Conservation (phyloP, 2,329 filamentous ascomycete genomes). For the Orbilia ellipsospora region DNA sequence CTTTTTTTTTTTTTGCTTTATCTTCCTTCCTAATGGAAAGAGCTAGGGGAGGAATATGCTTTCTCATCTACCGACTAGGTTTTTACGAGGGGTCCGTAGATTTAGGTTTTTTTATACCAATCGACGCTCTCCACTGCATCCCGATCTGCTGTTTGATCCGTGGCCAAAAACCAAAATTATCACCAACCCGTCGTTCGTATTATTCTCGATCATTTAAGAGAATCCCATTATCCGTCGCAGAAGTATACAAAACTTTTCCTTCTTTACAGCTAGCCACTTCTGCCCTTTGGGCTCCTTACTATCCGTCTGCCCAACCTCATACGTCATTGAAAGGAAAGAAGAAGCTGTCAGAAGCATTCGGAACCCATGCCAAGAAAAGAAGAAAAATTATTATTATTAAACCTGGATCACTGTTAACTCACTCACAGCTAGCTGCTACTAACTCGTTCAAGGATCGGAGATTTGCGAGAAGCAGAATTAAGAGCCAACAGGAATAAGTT, state of each 20-base stretch:
- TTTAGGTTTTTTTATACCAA: constrained; percentile 4
- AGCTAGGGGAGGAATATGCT: neutral
- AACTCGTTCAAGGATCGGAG: too few species aligned
- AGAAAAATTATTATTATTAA: too few species aligned
- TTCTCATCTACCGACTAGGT: neutral
- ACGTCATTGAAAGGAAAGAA: too few species aligned
- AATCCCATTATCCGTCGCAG: neutral
- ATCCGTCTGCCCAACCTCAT: too few species aligned
- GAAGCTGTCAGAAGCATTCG: too few species aligned
- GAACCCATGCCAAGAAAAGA: too few species aligned
- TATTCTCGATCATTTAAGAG: neutral
- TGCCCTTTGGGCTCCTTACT: too few species aligned
- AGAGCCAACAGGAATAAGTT: neutral
- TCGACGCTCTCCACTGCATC: neutral
- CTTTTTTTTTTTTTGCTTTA: neutral
- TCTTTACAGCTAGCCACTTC: too few species aligned
- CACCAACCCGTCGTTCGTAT: neutral
- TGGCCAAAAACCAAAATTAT: constrained; percentile 8
- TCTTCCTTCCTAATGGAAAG: constrained; percentile 2
- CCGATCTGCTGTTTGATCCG: constrained; percentile 18
- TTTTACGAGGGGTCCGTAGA: neutral
- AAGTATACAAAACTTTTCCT: too few species aligned
- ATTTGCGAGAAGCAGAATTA: too few species aligned
- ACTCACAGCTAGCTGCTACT: constrained; percentile 13
- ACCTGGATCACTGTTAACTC: constrained; percentile 14